phyloP scores from a whole-genome alignment of 2,329 filamentous ascomycete genomes.

The Colletotrichum sp. region DNA sequence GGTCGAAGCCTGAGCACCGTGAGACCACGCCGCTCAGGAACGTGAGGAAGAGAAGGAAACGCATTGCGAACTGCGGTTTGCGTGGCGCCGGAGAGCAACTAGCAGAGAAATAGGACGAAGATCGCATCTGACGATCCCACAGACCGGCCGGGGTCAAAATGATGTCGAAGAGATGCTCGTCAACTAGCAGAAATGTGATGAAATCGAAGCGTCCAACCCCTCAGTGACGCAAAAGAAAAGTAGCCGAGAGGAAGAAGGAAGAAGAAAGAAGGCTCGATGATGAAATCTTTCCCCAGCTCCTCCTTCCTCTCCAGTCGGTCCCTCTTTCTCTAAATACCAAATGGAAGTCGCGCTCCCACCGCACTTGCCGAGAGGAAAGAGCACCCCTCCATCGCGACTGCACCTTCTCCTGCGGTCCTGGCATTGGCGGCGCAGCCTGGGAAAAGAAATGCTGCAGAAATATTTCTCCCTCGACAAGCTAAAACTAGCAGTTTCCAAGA shows the following conservation, averaged over 20 bases:
- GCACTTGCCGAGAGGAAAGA: neutral
- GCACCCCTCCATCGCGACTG: neutral
- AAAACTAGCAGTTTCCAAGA: neutral
- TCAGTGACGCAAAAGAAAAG: neutral
- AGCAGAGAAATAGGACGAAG: neutral
- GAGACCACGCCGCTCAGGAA: neutral
- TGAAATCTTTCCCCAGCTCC: neutral
- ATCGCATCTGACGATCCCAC: neutral
- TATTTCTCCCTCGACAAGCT: neutral
- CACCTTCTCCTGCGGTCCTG: neutral
- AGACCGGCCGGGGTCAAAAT: neutral
- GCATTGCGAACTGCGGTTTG: neutral
- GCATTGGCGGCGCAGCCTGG: neutral
- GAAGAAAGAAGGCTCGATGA: neutral
- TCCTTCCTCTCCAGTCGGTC: neutral
- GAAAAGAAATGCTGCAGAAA: slow-evolving; percentile 17
- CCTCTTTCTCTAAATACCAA: neutral
- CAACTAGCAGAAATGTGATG: rapidly evolving
- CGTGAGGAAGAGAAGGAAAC: neutral
- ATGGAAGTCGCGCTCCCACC: neutral
- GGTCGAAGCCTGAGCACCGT: slow-evolving; percentile 27
- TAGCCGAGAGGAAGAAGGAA: neutral
- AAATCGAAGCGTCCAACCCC: neutral
- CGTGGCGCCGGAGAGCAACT: neutral
- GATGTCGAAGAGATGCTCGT: neutral